A percentile compares a stretch with the other conserved stretches of the same genome.
Evolutionary conservation across 768 basidiomycete species (phyloP).

Genomic region (Russula sp.): DNA sequence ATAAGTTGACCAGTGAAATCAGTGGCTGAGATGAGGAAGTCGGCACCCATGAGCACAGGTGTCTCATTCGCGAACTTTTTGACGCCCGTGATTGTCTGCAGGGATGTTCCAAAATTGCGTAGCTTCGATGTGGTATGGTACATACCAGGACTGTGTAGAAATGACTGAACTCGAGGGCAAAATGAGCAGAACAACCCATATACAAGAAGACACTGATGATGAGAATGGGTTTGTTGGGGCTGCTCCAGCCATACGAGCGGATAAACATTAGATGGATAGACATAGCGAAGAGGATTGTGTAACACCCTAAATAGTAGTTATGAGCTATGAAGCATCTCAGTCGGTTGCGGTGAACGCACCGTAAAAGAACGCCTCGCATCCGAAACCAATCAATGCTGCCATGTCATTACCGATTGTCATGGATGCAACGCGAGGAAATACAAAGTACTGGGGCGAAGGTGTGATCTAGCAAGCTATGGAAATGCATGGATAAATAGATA

Average conservation of each 20-base stretch:
- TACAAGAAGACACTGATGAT: conserved; percentile 2
- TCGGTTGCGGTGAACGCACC: conserved; percentile 29
- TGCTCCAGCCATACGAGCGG: neutral
- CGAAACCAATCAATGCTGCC: conserved; percentile 35
- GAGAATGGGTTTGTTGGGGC: conserved; percentile 1
- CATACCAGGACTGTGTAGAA: conserved; percentile 33
- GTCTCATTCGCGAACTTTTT: conserved; percentile 31
- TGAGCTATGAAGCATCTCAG: neutral
- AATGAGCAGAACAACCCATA: conserved; percentile 6
- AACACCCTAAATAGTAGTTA: neutral
- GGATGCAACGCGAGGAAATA: neutral
- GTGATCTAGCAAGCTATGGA: neutral
- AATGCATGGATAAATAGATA: conserved; percentile 4
- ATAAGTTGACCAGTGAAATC: conserved; percentile 35
- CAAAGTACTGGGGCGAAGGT: neutral
- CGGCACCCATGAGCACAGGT: conserved; percentile 30
- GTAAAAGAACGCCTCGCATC: conserved; percentile 34
- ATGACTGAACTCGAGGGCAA: conserved; percentile 34
- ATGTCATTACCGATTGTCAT: conserved; percentile 31
- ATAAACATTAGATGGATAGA: conserved; percentile 5
- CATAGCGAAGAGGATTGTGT: conserved; percentile 2
- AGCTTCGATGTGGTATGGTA: neutral
- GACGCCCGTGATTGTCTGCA: conserved; percentile 30
- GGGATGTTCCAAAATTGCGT: neutral
- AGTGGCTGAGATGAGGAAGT: conserved; percentile 34